Percentiles rank a stretch among this genome's conserved stretches.
phyloP scores from a whole-genome alignment of 2,329 filamentous ascomycete genomes.

The Lizonia empirigonia region DNA sequence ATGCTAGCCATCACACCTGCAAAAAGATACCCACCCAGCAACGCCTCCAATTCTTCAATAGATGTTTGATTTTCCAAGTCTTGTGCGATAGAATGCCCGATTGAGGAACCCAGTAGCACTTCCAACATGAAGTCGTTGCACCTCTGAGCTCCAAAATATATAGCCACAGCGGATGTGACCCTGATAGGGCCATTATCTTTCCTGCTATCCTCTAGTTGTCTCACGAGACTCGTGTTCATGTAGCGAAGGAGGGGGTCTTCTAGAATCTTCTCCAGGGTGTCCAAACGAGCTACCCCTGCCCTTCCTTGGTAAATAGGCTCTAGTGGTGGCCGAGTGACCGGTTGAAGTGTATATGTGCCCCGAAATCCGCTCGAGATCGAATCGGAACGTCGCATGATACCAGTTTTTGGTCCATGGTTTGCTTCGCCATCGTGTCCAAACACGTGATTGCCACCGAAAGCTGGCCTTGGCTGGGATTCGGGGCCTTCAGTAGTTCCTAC shows the following conservation, averaged over 20 bases:
- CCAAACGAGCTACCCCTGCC: not conserved
- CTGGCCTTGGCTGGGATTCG: not conserved
- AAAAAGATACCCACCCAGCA: not conserved
- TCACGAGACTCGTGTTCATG: not conserved
- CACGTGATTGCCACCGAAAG: not conserved
- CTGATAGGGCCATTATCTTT: not conserved
- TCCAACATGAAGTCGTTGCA: not conserved
- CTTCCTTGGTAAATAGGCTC: not conserved
- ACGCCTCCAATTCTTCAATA: not conserved
- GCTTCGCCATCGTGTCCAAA: not conserved
- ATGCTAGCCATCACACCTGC: not conserved
- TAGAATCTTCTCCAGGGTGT: not conserved
- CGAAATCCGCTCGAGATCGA: not conserved
- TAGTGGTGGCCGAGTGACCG: not conserved
- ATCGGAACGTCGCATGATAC: not conserved
- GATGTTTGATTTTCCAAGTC: not conserved
- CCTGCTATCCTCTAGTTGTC: not conserved
- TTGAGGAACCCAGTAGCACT: not conserved
- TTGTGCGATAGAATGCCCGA: not conserved
- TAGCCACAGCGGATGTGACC: not conserved
- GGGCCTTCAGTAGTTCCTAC: not conserved
- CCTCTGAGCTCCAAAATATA: not conserved
- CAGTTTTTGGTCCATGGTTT: not conserved
- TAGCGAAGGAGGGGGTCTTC: not conserved
- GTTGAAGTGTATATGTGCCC: not conserved